These are phyloP conservation scores for Pulveroboletus sp. DNA, from an alignment of 768 basidiomycete genomes.

Conservation along the genomic window DNA sequence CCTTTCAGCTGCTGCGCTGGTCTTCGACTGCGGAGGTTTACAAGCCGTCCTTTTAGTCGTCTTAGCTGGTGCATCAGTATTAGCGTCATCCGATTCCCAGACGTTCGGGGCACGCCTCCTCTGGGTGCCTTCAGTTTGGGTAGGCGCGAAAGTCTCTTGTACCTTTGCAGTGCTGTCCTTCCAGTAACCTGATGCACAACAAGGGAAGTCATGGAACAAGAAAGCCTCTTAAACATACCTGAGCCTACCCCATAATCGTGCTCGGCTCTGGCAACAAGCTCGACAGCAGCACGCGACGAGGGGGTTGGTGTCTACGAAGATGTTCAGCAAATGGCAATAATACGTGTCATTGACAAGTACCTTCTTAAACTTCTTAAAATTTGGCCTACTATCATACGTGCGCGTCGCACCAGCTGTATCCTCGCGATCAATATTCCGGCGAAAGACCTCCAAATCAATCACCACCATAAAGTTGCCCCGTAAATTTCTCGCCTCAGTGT, in stretches of 20 bases:
- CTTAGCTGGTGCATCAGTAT: constrained; percentile 11
- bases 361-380: constrained; percentile 80
- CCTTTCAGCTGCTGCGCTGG: constrained; percentile 24
- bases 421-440: constrained; percentile 21
- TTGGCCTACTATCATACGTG: constrained; percentile 40
- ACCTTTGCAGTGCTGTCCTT: constrained; percentile 33
- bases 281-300: constrained; percentile 37
- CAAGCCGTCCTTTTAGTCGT: constrained; percentile 12
- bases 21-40: constrained; percentile 29
- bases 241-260: constrained; percentile 53
- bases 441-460: constrained; percentile 56
- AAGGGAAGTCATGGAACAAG: neutral
- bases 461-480: constrained; percentile 81
- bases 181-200: constrained; percentile 48
- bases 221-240: constrained; percentile 31
- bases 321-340: constrained; percentile 7
- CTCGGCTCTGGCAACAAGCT: constrained; percentile 47
- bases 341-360: constrained; percentile 31
- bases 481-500: constrained; percentile 48
- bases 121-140: constrained; percentile 17
- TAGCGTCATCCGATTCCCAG: constrained; percentile 40
- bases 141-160: constrained; percentile 14
- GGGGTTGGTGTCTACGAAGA: constrained; percentile 25
- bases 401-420: constrained; percentile 34
- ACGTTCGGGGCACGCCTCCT: constrained; percentile 29